Base-by-base conservation (phyloP, 2,329 filamentous ascomycete species). In the Cladophialophora yegresii region DNA sequence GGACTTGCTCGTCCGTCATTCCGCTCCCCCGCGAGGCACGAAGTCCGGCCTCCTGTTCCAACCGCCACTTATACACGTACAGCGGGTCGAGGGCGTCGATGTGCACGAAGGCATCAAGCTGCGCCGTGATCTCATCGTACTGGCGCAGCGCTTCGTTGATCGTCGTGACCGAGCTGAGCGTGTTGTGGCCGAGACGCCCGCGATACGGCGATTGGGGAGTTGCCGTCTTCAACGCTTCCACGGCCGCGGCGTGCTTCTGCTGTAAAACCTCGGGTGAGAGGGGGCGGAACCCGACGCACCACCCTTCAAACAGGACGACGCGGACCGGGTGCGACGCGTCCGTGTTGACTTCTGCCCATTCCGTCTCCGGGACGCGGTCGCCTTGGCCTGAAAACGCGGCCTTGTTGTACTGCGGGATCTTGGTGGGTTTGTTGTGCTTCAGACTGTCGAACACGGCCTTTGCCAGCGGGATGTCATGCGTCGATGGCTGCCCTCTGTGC, bases 221-320 rank as follows among this genome's bases (percentile, higher is more conserved):
- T 4, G 68, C 55, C 75, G 85, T 74, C 75, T 85, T 75, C 74
- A 82, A 70, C 56, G 75, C 74, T 2, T 61, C 67, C 22, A 78
- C 77, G 4, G 83, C 83, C 32, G 77, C 77, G 58, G 79, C 77
- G 75, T 85, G 85, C 66, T 82, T 84, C 73, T 81, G 79, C 70
- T 82, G 82, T 3, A 86, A 75, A 30, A 82, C 81, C 3, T 85
- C 75, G 4, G 83, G 80, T n/a, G 78, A 71, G 12, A 93, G 76
- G 0, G 89, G 77, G 5, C 87, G 86, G 78, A 96, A 96, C 2
- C 92, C 93, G 12, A 96, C 87, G 75, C 89, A 95, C 93, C 92
- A 96, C 20, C 93, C 92, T 76, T 97, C 92, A 68, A 96, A 87
- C 58, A 96, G 85, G 23, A 96, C 83, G 6, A 93, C 85, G 58